These are phyloP conservation scores for Phialophora expanda DNA, from an alignment of 2,329 filamentous ascomycete genomes.

Conservation along the genomic window DNA sequence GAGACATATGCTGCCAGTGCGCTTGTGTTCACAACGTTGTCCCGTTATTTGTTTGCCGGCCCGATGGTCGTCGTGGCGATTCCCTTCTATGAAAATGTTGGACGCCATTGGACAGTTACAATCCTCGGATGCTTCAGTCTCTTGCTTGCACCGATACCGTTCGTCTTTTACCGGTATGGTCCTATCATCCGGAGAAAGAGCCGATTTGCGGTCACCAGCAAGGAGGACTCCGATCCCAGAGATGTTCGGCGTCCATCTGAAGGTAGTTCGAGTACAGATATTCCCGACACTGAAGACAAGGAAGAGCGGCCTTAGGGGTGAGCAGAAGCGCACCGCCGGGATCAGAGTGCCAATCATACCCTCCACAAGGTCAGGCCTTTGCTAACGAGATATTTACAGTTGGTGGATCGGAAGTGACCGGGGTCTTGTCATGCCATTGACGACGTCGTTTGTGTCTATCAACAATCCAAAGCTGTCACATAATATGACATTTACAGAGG, in stretches of 20 bases:
- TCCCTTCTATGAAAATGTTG: slow-evolving; percentile 49
- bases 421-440: not conserved
- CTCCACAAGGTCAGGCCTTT: not conserved
- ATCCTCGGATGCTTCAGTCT: slow-evolving; percentile 49
- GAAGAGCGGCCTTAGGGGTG: not conserved
- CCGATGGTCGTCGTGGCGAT: slow-evolving; percentile 45
- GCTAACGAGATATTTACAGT: not conserved
- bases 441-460: too few relatives aligned
- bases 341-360: not conserved
- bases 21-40: slow-evolving; percentile 52
- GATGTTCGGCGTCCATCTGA: not conserved
- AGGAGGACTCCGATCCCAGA: not conserved
- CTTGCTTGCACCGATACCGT: slow-evolving; percentile 53
- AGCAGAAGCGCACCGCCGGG: not conserved
- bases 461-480: too few relatives aligned
- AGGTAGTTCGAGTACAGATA: not conserved
- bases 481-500: too few relatives aligned
- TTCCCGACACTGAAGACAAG: not conserved
- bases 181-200: slow-evolving; percentile 44
- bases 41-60: slow-evolving; percentile 50
- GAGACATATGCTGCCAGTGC: slow-evolving; percentile 59
- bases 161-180: slow-evolving; percentile 51
- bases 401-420: not conserved
- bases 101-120: slow-evolving; percentile 49
- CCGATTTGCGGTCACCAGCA: slow-evolving; percentile 40